A percentile compares a stretch with the other conserved stretches of the same genome.
Evolutionary conservation across 805 yeast species (phyloP).

Genomic region (Kregervanrija delftensis): DNA sequence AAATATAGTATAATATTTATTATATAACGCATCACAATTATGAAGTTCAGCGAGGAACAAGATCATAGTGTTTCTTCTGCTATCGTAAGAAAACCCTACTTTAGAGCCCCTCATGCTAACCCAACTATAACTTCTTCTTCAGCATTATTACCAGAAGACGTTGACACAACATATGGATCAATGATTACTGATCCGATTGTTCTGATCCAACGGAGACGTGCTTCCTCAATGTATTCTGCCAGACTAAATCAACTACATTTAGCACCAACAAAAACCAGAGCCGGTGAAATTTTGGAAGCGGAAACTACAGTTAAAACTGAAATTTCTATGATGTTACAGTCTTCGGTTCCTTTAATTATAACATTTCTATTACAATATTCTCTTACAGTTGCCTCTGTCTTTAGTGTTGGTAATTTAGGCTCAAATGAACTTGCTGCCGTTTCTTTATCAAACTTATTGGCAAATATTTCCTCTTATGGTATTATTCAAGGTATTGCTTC

Average conservation of each 20-base stretch:
- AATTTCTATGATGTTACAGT: conserved; percentile 29
- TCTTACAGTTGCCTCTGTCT: conserved; percentile 45
- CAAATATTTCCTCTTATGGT: conserved; percentile 49
- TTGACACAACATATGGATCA: conserved; percentile 13
- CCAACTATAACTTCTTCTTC: too few relatives aligned
- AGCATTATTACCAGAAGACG: too few relatives aligned
- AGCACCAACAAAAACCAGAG: conserved; percentile 15
- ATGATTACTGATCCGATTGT: conserved; percentile 11
- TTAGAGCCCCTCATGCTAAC: too few relatives aligned
- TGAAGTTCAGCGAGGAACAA: too few relatives aligned
- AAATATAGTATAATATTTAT: too few relatives aligned
- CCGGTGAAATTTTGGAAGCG: conserved; percentile 30
- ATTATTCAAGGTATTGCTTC: conserved; percentile 54
- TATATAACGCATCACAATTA: too few relatives aligned
- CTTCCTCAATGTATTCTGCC: conserved; percentile 17
- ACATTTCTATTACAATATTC: conserved; percentile 52
- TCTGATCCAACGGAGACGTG: conserved; percentile 21
- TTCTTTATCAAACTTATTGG: conserved; percentile 49
- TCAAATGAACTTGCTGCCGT: conserved; percentile 53
- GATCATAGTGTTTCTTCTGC: too few relatives aligned
- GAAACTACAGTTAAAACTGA: conserved; percentile 34
- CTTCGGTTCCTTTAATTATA: conserved; percentile 44
- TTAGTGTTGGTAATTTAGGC: conserved; percentile 55
- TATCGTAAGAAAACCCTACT: too few relatives aligned
- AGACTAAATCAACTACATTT: conserved; percentile 9